Percentiles rank a stretch among this genome's conserved stretches.
phyloP scores from a whole-genome alignment of 1,284 basidiomycete genomes.

The Entoloma clypeatum region DNA sequence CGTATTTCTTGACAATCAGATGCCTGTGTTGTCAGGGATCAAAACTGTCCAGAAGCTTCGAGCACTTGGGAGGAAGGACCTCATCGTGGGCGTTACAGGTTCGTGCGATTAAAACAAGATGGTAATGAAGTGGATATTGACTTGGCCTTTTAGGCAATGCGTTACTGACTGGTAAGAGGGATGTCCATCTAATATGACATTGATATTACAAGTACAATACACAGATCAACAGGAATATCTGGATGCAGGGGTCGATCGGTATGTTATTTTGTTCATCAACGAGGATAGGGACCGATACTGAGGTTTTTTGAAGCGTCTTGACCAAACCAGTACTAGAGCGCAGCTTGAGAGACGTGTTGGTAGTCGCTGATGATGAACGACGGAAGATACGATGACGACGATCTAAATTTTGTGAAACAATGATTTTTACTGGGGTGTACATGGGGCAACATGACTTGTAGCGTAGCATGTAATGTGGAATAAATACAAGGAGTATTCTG shows the following conservation, averaged over 20 bases:
- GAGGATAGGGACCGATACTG: slow-evolving; percentile 12
- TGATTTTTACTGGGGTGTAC: no score
- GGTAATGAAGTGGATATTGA: slow-evolving; percentile 17
- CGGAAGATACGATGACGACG: no score
- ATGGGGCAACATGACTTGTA: no score
- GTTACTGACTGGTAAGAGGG: slow-evolving; percentile 36
- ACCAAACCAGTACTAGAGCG: slow-evolving; percentile 69
- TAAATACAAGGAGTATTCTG: slow-evolving; percentile 19
- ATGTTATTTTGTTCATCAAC: slow-evolving; percentile 26
- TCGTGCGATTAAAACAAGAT: slow-evolving; percentile 21
- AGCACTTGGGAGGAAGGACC: slow-evolving; percentile 62
- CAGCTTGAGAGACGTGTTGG: slow-evolving; percentile 50
- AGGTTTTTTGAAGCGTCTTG: slow-evolving; percentile 42
- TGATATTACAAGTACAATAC: slow-evolving; percentile 21
- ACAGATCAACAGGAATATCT: slow-evolving; percentile 63
- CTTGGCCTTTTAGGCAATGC: slow-evolving; percentile 37
- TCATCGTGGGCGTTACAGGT: slow-evolving; percentile 77
- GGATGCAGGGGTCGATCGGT: slow-evolving; percentile 75
- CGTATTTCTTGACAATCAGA: slow-evolving; percentile 85
- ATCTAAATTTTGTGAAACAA: no score
- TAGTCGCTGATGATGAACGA: slow-evolving; percentile 51
- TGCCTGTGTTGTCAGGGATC: slow-evolving; percentile 80
- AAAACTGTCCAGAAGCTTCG: slow-evolving; percentile 67
- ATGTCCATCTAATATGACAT: slow-evolving; percentile 4
- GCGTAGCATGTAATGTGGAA: no score